These are phyloP conservation scores for Albugo candida DNA, from an alignment of 352 stramenopile genomes.

Conservation along the genomic window DNA sequence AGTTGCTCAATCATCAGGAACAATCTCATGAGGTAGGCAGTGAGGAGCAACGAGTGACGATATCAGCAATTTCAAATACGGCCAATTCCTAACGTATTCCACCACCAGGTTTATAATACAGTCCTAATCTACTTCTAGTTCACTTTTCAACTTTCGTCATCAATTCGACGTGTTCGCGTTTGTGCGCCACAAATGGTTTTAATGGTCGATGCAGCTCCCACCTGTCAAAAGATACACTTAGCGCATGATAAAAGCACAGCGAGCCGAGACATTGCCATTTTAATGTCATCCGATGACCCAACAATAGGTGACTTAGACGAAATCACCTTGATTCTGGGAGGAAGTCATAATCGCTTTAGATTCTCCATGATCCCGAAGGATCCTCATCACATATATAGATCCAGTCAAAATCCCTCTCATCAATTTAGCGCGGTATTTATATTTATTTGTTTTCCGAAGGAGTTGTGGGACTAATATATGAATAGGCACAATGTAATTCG, in stretches of 20 bases:
- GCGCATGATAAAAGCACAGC: neutral
- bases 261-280: conserved; percentile 22
- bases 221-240: conserved; percentile 2
- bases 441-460: no score
- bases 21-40: conserved; percentile 24
- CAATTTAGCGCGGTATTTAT: conserved; percentile 41
- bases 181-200: conserved; percentile 39
- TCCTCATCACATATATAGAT: conserved; percentile 80
- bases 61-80: conserved; percentile 50
- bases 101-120: conserved; percentile 70
- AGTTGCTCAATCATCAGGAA: conserved; percentile 73
- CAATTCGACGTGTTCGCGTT: conserved; percentile 29
- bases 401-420: conserved; percentile 54
- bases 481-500: no score
- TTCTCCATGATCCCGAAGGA: conserved; percentile 72
- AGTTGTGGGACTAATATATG: no score
- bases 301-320: conserved; percentile 19
- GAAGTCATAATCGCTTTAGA: conserved; percentile 45
- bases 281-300: conserved; percentile 72
- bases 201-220: conserved; percentile 62
- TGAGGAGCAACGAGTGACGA: conserved; percentile 44
- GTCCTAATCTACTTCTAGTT: conserved; percentile 25
- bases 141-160: conserved; percentile 27
- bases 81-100: conserved; percentile 68
- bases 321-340: conserved; percentile 19